Conservation (phyloP, 768 basidiomycete genomes). For the Leccinum disarticulatum region DNA sequence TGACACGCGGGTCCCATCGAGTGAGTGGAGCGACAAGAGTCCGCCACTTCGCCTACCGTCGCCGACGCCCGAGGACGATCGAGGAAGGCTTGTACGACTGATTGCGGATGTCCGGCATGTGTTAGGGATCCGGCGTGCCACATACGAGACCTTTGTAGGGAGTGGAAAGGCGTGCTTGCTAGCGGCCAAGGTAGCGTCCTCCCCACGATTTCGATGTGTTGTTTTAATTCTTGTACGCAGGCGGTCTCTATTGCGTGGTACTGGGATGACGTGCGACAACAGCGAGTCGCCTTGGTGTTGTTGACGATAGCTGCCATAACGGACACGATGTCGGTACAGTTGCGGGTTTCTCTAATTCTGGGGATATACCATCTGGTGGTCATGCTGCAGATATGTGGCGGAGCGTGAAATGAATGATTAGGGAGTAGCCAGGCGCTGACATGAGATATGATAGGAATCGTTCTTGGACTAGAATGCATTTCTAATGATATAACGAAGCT, state of each 20-base stretch:
- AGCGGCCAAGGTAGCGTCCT: conserved; percentile 34
- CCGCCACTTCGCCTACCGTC: conserved; percentile 19
- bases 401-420: neutral
- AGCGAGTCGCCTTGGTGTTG: conserved; percentile 25
- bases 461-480: too few species aligned
- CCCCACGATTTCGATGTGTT: neutral
- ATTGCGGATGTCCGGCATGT: neutral
- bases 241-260: conserved; percentile 26
- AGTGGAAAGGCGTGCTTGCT: conserved; percentile 38
- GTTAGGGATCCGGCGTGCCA: conserved; percentile 8
- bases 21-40: conserved; percentile 12
- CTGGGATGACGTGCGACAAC: conserved; percentile 26
- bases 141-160: conserved; percentile 25
- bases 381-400: conserved; percentile 17
- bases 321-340: conserved; percentile 47
- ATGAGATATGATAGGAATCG: too few species aligned
- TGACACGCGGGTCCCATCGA: neutral
- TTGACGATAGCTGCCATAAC: conserved; percentile 39
- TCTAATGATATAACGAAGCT: too few species aligned
- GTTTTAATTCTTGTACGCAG: conserved; percentile 6
- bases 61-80: neutral
- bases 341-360: conserved; percentile 38
- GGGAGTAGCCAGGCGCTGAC: too few species aligned
- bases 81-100: neutral
- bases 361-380: conserved; percentile 40